Evolutionary conservation across 192 early-diverging fungal species (phyloP).

Genomic region (Irineochytrium annulatum): DNA sequence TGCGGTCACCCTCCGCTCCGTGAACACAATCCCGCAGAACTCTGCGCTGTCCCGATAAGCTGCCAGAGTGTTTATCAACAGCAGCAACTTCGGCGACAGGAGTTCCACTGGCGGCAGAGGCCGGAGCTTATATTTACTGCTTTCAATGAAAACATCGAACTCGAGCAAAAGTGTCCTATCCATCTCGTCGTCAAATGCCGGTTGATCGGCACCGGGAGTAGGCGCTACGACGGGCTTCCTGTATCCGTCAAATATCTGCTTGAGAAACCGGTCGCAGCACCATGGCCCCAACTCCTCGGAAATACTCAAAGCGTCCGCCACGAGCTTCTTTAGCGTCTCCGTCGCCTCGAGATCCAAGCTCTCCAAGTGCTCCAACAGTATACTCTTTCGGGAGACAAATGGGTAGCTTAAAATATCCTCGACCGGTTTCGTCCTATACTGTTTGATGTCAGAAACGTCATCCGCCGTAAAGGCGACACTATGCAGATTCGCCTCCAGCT

Average conservation of each 20-base stretch:
- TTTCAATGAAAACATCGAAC: no score
- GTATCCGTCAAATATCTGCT: slow-evolving; percentile 28
- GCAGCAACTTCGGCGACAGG: slow-evolving; percentile 64
- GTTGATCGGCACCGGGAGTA: background rate
- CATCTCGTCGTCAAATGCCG: background rate
- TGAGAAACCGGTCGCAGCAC: slow-evolving; percentile 71
- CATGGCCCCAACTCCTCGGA: slow-evolving; percentile 69
- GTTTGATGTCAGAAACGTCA: slow-evolving; percentile 4
- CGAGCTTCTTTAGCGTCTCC: slow-evolving; percentile 30
- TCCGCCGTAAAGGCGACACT: slow-evolving; percentile 32
- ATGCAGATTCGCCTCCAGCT: slow-evolving; percentile 31
- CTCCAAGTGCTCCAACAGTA: background rate
- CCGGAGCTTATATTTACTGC: no score
- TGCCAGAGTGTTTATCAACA: slow-evolving; percentile 59
- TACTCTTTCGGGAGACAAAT: no score
- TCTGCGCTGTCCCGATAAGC: slow-evolving; percentile 36
- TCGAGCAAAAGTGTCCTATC: no score
- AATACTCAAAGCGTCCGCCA: slow-evolving; percentile 35
- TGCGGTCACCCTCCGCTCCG: slow-evolving; percentile 68
- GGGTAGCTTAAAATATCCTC: slow-evolving; percentile 31
- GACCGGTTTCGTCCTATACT: slow-evolving; percentile 23
- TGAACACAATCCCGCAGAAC: slow-evolving; percentile 88
- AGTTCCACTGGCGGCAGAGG: no score
- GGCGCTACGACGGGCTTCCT: background rate
- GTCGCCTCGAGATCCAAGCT: background rate